phyloP scores from a whole-genome alignment of 2,329 filamentous ascomycete species.

The Metarhizium rileyi region DNA sequence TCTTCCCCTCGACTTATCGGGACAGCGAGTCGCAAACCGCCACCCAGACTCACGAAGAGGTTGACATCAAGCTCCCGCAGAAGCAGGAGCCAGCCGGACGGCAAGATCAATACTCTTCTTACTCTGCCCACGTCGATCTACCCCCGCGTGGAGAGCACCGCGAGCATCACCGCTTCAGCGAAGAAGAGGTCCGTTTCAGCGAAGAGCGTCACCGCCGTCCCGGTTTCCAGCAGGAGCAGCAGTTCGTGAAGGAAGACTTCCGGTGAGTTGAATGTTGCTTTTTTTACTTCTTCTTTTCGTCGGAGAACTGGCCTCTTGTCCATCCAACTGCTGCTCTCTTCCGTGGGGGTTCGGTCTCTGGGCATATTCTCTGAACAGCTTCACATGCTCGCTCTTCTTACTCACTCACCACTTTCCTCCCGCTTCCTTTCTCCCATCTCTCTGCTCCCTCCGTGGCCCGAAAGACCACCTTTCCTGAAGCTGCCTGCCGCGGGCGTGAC shows the following conservation, averaged over 20 bases:
- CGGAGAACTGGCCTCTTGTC: not conserved
- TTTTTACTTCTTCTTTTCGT: slow-evolving; percentile 8
- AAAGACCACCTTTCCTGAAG: not conserved
- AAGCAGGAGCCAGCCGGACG: slow-evolving; percentile 77
- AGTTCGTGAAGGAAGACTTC: slow-evolving; percentile 39
- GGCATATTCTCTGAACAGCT: not conserved
- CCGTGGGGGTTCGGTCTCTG: not conserved
- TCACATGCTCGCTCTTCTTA: not conserved
- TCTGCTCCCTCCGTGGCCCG: not conserved
- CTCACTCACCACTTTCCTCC: too few relatives aligned
- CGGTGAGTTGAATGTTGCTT: slow-evolving; percentile 46
- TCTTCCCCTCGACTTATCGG: slow-evolving; percentile 98
- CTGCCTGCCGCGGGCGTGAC: not conserved
- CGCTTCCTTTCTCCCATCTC: not conserved
- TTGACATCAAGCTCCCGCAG: slow-evolving; percentile 63
- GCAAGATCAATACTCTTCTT: slow-evolving; percentile 88
- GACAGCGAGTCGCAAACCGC: slow-evolving; percentile 40
- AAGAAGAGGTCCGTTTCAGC: slow-evolving; percentile 79
- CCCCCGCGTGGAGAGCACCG: slow-evolving; percentile 42
- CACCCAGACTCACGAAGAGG: slow-evolving; percentile 71
- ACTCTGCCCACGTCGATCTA: slow-evolving; percentile 50
- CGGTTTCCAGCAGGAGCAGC: slow-evolving; percentile 49
- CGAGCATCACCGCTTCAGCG: slow-evolving; percentile 50
- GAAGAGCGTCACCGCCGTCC: slow-evolving; percentile 68
- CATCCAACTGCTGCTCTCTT: too few relatives aligned